A percentile compares a stretch with the other conserved stretches of the same genome.
These are phyloP conservation scores for Tinospora cordifolia DNA, from an alignment of 164 flowering plant genomes.

Conservation along the genomic window DNA sequence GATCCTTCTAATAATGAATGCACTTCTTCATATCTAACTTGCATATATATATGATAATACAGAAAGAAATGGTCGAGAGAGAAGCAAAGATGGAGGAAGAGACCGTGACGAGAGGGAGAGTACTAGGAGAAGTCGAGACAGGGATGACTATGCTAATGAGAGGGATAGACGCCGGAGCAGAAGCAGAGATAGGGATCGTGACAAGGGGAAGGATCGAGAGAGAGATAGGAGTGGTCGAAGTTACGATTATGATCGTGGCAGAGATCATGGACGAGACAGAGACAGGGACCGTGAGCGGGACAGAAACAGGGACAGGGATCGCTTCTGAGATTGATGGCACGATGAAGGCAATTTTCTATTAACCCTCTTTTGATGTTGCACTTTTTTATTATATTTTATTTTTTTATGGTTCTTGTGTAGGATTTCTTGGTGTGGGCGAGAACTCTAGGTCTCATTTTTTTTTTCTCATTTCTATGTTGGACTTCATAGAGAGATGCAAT, in stretches of 20 bases:
- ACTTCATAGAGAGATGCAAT: too few relatives aligned
- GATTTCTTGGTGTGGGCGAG: neutral
- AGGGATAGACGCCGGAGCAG: conserved; percentile 46
- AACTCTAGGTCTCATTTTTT: neutral
- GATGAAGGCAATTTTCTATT: neutral
- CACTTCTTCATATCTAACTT: neutral
- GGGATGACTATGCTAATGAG: conserved; percentile 28
- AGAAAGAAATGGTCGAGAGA: conserved; percentile 62
- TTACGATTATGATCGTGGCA: conserved; percentile 38
- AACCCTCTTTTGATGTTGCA: neutral
- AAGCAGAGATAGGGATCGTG: conserved; percentile 38
- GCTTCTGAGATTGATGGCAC: conserved; percentile 35
- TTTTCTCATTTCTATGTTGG: neutral
- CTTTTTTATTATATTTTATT: too few relatives aligned
- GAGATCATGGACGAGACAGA: conserved; percentile 51
- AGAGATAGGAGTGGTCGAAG: conserved; percentile 37
- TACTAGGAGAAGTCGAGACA: conserved; percentile 27
- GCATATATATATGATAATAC: neutral
- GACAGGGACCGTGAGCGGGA: conserved; percentile 47
- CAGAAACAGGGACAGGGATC: conserved; percentile 37
- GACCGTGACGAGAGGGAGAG: conserved; percentile 42
- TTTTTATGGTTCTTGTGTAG: neutral
- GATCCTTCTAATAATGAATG: neutral
- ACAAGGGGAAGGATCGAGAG: conserved; percentile 32
- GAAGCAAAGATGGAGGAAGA: conserved; percentile 62